These are phyloP conservation scores for Didymella sp. DNA, from an alignment of 2,329 filamentous ascomycete genomes.

Conservation along the genomic window DNA sequence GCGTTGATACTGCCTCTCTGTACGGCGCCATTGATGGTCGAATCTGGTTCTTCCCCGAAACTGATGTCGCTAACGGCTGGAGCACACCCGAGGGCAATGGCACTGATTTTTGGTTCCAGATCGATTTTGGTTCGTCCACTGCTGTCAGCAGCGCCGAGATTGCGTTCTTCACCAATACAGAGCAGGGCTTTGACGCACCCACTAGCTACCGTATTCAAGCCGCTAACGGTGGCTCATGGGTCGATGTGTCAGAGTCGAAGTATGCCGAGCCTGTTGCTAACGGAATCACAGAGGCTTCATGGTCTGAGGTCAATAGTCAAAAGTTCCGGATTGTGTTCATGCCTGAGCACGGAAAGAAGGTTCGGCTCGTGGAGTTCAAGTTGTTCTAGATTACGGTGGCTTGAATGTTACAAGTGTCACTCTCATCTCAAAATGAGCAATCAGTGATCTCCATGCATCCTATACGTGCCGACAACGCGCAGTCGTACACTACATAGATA, in stretches of 20 bases:
- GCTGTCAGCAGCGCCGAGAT: constrained; percentile 45
- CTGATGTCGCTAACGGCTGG: constrained; percentile 51
- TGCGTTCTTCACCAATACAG: constrained; percentile 46
- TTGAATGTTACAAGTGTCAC: too few species aligned
- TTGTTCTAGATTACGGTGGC: constrained; percentile 37
- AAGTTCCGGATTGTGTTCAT: constrained; percentile 45
- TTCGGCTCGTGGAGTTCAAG: constrained; percentile 51
- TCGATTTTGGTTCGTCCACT: constrained; percentile 47
- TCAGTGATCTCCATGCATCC: too few species aligned
- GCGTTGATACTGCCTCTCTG: constrained; percentile 31
- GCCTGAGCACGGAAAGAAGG: constrained; percentile 41
- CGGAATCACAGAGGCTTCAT: constrained; percentile 47
- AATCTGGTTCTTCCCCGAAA: constrained; percentile 49
- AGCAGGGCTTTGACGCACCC: constrained; percentile 41
- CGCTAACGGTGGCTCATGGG: constrained; percentile 35
- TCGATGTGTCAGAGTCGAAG: constrained; percentile 32
- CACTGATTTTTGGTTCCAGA: constrained; percentile 47
- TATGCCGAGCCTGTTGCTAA: constrained; percentile 43
- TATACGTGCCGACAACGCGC: too few species aligned
- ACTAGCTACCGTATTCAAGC: constrained; percentile 41
- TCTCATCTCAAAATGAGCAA: too few species aligned
- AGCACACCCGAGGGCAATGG: constrained; percentile 41
- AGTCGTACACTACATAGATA: too few species aligned
- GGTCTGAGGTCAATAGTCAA: constrained; percentile 33
- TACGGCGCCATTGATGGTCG: constrained; percentile 52